Conservation (phyloP, 331 rosid genomes). For the Arachis monticola region DNA sequence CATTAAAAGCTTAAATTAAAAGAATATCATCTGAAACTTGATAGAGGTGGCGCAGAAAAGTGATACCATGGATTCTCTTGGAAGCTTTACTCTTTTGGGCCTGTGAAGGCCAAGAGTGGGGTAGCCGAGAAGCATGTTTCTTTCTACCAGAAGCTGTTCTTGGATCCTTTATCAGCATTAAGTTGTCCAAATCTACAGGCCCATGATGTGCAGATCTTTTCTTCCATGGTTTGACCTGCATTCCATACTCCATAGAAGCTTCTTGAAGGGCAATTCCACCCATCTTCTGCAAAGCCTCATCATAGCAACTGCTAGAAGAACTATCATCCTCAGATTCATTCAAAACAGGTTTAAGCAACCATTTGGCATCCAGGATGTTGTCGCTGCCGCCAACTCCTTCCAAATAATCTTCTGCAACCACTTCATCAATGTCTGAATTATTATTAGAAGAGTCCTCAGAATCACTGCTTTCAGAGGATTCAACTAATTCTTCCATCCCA, state of each 20-base stretch:
- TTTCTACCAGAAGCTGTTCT: conserved; percentile 58
- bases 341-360: conserved; percentile 67
- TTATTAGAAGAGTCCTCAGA: conserved; percentile 67
- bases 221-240: conserved; percentile 52
- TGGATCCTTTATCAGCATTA: conserved; percentile 60
- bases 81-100: conserved; percentile 68
- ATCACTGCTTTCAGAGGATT: conserved; percentile 60
- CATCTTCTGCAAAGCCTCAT: conserved; percentile 73
- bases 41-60: conserved; percentile 22
- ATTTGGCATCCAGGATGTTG: conserved; percentile 66
- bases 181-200: conserved; percentile 59
- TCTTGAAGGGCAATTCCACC: conserved; percentile 82
- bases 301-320: conserved; percentile 60
- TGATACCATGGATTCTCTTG: conserved; percentile 70
- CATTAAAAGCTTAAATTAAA: conserved; percentile 30
- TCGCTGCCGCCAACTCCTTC: conserved; percentile 91
- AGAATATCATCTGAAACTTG: conserved; percentile 18
- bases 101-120: conserved; percentile 80
- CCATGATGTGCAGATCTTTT: conserved; percentile 43
- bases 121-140: conserved; percentile 60
- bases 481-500: conserved; percentile 51
- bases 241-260: conserved; percentile 74
- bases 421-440: conserved; percentile 86
- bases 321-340: conserved; percentile 52
- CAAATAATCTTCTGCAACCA: conserved; percentile 81